phyloP scores from a whole-genome alignment of 176 grass and related monocot species.

The Guadua angustifolia region DNA sequence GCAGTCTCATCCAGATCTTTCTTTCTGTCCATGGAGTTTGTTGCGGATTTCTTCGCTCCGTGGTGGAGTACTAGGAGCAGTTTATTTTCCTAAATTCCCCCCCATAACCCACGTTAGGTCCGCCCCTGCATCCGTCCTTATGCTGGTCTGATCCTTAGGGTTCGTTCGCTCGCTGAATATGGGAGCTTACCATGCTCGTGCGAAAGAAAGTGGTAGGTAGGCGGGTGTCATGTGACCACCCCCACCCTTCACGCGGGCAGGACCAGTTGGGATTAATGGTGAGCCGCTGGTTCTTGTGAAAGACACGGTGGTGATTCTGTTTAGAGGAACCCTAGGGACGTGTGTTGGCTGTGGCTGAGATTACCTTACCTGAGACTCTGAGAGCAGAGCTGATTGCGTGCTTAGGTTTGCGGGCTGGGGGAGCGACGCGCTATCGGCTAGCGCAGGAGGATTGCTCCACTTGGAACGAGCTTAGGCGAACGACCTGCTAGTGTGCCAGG shows the following conservation, averaged over 20 bases:
- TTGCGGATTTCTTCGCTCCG: too few species aligned
- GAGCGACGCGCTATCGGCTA: background rate
- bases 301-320: background rate
- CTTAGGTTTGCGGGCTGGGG: background rate
- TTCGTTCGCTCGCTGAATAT: slow-evolving; percentile 1
- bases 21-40: too few species aligned
- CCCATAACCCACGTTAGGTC: too few species aligned
- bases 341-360: background rate
- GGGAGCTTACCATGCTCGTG: background rate
- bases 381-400: background rate
- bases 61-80: too few species aligned
- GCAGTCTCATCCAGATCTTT: too few species aligned
- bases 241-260: background rate
- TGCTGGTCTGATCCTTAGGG: background rate
- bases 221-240: background rate
- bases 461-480: background rate
- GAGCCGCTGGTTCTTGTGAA: background rate
- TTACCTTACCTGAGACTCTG: background rate
- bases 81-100: too few species aligned
- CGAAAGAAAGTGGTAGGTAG: background rate
- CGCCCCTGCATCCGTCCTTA: too few species aligned
- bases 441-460: background rate
- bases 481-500: background rate
- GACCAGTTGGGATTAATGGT: background rate
- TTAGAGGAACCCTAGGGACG: background rate